phyloP scores from a whole-genome alignment of 2,329 filamentous ascomycete genomes.

The Hypoxylon sp. region DNA sequence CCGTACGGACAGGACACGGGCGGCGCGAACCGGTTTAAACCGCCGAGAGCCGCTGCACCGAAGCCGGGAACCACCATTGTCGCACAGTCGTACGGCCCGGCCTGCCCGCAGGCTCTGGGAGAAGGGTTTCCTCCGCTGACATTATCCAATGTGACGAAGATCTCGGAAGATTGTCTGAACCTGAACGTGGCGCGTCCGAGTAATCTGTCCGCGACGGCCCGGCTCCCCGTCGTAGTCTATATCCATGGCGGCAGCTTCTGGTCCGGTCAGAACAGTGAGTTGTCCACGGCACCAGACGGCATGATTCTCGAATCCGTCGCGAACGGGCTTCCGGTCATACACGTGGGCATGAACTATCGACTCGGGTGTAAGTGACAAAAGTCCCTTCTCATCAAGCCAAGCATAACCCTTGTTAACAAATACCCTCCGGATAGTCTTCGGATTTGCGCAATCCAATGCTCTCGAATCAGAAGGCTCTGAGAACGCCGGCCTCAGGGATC shows the following conservation, averaged over 20 bases:
- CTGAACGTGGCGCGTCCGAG: constrained; percentile 56
- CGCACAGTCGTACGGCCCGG: constrained; percentile 59
- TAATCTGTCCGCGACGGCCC: constrained; percentile 44
- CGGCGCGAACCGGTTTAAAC: constrained; percentile 62
- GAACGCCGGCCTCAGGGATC: constrained; percentile 64
- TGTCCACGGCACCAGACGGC: constrained; percentile 59
- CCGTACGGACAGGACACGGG: constrained; percentile 63
- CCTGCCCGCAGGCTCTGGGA: constrained; percentile 61
- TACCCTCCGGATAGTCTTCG: constrained; percentile 45
- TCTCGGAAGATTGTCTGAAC: constrained; percentile 58
- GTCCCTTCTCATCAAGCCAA: neutral
- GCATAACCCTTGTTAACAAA: neutral
- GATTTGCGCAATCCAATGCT: constrained; percentile 52
- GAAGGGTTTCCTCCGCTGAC: constrained; percentile 52
- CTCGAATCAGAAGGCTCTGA: constrained; percentile 53
- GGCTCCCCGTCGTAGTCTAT: constrained; percentile 57
- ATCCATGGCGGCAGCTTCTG: constrained; percentile 56
- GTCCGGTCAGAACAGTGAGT: constrained; percentile 53
- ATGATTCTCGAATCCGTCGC: constrained; percentile 62
- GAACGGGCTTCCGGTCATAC: constrained; percentile 57
- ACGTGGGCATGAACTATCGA: constrained; percentile 57
- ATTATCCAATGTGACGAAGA: constrained; percentile 56
- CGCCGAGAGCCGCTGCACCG: constrained; percentile 57
- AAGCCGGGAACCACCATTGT: constrained; percentile 55
- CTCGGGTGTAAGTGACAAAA: constrained; percentile 48